A percentile compares a stretch with the other conserved stretches of the same genome.
Conservation (phyloP, 345 rosid species). For the Durio zibethinus region DNA sequence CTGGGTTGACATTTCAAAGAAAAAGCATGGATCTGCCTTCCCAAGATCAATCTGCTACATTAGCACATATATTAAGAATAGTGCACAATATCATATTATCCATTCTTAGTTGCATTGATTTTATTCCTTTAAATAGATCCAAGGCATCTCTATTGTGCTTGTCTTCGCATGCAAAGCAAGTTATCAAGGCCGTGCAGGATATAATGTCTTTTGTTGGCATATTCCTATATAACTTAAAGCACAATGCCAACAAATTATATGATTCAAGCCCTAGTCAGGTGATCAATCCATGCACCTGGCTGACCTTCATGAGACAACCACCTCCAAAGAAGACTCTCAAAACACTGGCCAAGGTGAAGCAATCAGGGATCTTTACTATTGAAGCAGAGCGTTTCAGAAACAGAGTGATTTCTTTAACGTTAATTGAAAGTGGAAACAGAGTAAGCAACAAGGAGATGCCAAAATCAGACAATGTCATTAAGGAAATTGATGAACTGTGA, state of each 20-base stretch:
- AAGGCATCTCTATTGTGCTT: constrained; percentile 33
- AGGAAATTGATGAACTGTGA: background rate
- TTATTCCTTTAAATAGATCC: constrained; percentile 52
- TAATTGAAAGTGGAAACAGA: background rate
- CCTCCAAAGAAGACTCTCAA: constrained; percentile 47
- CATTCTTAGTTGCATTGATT: constrained; percentile 36
- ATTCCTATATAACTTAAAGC: constrained; percentile 39
- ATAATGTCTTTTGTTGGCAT: constrained; percentile 46
- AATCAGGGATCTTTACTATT: constrained; percentile 58
- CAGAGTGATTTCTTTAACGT: background rate
- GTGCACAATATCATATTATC: constrained; percentile 55
- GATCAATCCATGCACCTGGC: constrained; percentile 53
- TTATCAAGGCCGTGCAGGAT: constrained; percentile 62
- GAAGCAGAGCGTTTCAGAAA: constrained; percentile 17
- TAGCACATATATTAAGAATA: constrained; percentile 62
- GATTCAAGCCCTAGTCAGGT: constrained; percentile 44
- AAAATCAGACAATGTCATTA: background rate
- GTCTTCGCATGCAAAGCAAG: constrained; percentile 43
- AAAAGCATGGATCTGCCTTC: constrained; percentile 66
- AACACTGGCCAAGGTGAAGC: constrained; percentile 61
- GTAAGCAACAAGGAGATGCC: background rate
- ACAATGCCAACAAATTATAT: constrained; percentile 31
- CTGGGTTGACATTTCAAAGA: constrained; percentile 43
- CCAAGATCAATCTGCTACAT: constrained; percentile 42
- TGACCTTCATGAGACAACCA: constrained; percentile 32